Percentiles rank a stretch among this genome's conserved stretches.
Conservation (phyloP, 148 eudicot genomes). For the Fallopia convolvulus region DNA sequence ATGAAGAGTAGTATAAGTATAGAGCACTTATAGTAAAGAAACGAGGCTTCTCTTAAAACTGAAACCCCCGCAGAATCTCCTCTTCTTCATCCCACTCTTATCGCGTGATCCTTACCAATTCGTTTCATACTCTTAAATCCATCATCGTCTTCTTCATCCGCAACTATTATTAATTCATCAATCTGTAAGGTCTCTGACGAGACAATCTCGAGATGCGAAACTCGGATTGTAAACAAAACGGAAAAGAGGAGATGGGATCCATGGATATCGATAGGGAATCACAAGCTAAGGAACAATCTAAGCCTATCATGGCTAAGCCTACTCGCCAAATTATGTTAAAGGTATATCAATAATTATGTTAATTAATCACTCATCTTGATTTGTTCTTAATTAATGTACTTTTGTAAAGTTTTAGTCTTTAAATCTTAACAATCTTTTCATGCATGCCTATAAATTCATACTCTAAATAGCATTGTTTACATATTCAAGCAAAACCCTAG, state of each 20-base stretch:
- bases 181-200: neutral
- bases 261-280: neutral
- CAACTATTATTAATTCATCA: neutral
- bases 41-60: neutral
- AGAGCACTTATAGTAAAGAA: neutral
- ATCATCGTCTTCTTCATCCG: neutral
- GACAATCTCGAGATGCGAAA: neutral
- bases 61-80: constrained; percentile 1
- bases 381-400: neutral
- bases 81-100: neutral
- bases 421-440: neutral
- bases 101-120: neutral
- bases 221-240: neutral
- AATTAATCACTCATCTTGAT: neutral
- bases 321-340: neutral
- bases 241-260: neutral
- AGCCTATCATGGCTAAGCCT: neutral
- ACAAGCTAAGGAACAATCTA: neutral
- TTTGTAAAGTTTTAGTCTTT: neutral
- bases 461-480: neutral
- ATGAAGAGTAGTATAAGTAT: neutral
- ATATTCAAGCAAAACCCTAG: neutral
- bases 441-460: neutral
- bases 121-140: neutral
- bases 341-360: neutral